Evolutionary conservation across 306 rosid genomes (phyloP), one percentile per base, ranked within the genome.

Genomic region (Trifolium pratense): DNA sequence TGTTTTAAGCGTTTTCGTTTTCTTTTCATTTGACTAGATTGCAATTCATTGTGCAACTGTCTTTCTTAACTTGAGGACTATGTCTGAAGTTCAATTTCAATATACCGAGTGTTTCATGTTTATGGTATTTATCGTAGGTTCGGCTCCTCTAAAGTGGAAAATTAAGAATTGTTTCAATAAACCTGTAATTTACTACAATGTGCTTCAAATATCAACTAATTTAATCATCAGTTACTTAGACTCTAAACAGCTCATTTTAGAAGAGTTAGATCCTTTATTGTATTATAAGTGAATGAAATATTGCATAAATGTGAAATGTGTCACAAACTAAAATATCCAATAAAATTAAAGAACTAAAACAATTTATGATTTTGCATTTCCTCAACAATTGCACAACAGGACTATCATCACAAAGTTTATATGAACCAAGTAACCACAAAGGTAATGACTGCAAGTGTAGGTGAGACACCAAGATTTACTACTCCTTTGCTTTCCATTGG

Each of bases 401-500:
- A 60, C 60, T 46, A 39, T 7, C 55, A 46, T 39, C 21, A 9
- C 68, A 42, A 65, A n/a, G 48, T n/a, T 84, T 66, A 87, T 74
- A 80, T 82, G 75, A 86, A 77, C 79, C 87, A 75, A 56, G 84
- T 83, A 70, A 75, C 71, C 70, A 85, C 74, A 51, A 80, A 75
- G 80, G 74, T 82, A 20, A 75, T 45, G 80, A 58, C 84, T 17
- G 78, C 82, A 48, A 86, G 64, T 25, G 83, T 84, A 56, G 45
- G 76, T 23, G 81, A 77, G 40, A 60, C 82, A 75, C 74, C 49
- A 32, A 79, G 20, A 11, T 68, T 60, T 20, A 80, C 62, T 55
- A 1, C 71, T 23, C 74, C 92, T 4, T 46, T 21, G n/a, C 91
- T 84, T 72, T 88, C 87, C 92, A 88, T 86, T n/a, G 87, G 92